A percentile compares a stretch with the other conserved stretches of the same genome.
phyloP scores from a whole-genome alignment of 352 stramenopile genomes.

The Halophytophthora batemanensis region DNA sequence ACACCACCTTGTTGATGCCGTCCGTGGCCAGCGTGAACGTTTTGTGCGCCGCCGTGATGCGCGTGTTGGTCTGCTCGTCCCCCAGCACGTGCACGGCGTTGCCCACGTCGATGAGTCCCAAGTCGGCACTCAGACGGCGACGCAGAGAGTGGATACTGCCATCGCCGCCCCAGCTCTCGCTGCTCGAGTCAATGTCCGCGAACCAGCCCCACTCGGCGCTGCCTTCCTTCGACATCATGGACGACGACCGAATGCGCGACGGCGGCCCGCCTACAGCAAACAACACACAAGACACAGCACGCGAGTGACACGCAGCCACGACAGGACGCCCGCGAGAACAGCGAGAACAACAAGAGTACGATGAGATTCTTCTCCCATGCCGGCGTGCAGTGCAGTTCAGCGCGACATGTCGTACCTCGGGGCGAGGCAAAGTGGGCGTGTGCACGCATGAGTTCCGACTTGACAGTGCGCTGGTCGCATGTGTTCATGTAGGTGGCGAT shows the following conservation, averaged over 20 bases:
- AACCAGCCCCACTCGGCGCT: slow-evolving; percentile 89
- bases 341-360: slow-evolving; percentile 12
- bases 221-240: slow-evolving; percentile 70
- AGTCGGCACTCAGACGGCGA: slow-evolving; percentile 64
- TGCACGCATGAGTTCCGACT: slow-evolving; percentile 73
- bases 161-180: slow-evolving; percentile 75
- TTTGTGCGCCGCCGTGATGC: slow-evolving; percentile 83
- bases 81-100: slow-evolving; percentile 69
- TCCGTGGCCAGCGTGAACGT: slow-evolving; percentile 78
- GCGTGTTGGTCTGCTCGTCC: slow-evolving; percentile 81
- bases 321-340: slow-evolving; percentile 24
- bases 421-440: slow-evolving; percentile 73
- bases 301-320: slow-evolving; percentile 1
- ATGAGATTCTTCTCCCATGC: too few relatives aligned
- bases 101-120: slow-evolving; percentile 63
- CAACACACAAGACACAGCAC: slow-evolving; percentile 23
- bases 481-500: slow-evolving; percentile 91
- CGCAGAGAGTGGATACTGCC: slow-evolving; percentile 59
- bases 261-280: slow-evolving; percentile 28
- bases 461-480: slow-evolving; percentile 68
- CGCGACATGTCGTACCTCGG: too few relatives aligned
- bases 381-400: too few relatives aligned
- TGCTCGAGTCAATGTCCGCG: slow-evolving; percentile 84
- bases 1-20: slow-evolving; percentile 77
- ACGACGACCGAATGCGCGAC: slow-evolving; percentile 61